Evolutionary conservation across 306 rosid species (phyloP), one percentile per base, ranked within the genome.

Genomic region (Prosopis cineraria): DNA sequence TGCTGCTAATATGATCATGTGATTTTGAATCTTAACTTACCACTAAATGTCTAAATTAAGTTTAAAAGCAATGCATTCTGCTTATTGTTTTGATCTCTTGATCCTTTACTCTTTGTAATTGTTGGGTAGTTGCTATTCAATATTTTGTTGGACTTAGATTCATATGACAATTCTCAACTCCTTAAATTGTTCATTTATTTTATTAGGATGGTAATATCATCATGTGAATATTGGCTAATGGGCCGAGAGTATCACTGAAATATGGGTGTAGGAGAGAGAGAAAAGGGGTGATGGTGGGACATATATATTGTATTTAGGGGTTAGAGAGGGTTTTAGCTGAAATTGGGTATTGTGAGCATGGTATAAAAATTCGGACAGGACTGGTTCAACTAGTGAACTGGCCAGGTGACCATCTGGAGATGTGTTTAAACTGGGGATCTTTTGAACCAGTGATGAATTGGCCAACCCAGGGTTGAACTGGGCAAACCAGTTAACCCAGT

Each of bases 131-230:
- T 62, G 52, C 29, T 33, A 30, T 84, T 84, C 77, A 48, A 68
- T 72, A 44, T 72, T 47, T 67, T 44, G 36, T 84, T 77, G 33
- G 73, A 79, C 31, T 67, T 72, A 73, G 82, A 73, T 77, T 80
- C 77, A 72, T 68, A 48, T 68, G 80, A 29, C 67, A 19, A 68
- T 50, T 34, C 52, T 73, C 62, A 52, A 73, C 74, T 58, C 47
- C 44, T 67, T 33, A 60, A 64, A 44, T 70, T 63, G 58, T 63
- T 63, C 63, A 40, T 63, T 19, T 83, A 47, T 63, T 69, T 78
- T 34, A 60, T 74, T 58, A 56, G 63, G 59, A 47, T 68, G 29
- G 10, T 44, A 33, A 62, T 50, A 74, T 41, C 33, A 19, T 22
- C 25, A 62, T 47, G 31, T 19, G 55, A 74, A 41, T 58, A 25